phyloP scores from a whole-genome alignment of 2,329 filamentous ascomycete species.

The Phoma sp. region DNA sequence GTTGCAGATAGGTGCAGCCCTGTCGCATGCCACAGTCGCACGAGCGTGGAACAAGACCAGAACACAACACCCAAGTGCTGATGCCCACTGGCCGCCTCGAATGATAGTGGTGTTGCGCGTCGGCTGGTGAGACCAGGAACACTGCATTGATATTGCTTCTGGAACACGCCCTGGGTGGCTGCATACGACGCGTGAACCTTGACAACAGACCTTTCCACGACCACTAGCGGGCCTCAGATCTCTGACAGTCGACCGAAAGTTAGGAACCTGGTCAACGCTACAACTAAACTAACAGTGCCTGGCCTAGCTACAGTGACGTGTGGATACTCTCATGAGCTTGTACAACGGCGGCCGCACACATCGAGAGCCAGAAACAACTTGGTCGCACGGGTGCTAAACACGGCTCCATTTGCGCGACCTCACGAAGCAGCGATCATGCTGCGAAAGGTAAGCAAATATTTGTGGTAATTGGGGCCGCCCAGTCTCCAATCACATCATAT shows the following conservation, averaged over 20 bases:
- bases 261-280: neutral
- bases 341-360: conserved; percentile 9
- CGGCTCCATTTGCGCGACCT: conserved; percentile 4
- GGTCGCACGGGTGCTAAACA: conserved; percentile 11
- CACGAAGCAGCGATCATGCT: neutral
- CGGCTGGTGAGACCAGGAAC: conserved; percentile 12
- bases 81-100: conserved; percentile 6
- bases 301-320: conserved; percentile 10
- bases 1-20: conserved; percentile 18
- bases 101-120: neutral
- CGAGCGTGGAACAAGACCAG: conserved; percentile 11
- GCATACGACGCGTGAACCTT: neutral
- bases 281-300: neutral
- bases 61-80: conserved; percentile 11
- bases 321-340: conserved; percentile 8
- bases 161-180: conserved; percentile 6
- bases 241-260: conserved; percentile 3
- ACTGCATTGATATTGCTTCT: conserved; percentile 11
- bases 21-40: conserved; percentile 17
- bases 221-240: neutral
- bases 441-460: conserved; percentile 1
- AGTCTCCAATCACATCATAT: conserved; percentile 4
- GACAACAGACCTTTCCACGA: conserved; percentile 1
- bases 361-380: conserved; percentile 10
- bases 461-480: neutral